These are phyloP conservation scores for Huntiella savannae DNA, from an alignment of 2,329 filamentous ascomycete species.

Conservation along the genomic window DNA sequence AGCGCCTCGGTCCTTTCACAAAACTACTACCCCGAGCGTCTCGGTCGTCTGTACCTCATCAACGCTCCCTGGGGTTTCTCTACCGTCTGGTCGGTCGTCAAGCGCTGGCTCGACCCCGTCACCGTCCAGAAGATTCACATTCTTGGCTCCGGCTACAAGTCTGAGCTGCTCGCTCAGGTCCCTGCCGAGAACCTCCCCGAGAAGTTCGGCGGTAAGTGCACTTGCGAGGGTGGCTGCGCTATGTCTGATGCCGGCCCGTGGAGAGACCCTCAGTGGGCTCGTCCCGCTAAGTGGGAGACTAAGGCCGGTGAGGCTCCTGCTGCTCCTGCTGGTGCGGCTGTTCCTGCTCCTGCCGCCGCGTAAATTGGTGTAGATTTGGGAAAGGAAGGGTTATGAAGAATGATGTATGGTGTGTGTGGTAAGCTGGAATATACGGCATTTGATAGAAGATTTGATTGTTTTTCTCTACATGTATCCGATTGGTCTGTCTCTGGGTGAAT, in stretches of 20 bases:
- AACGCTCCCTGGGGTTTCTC: constrained; percentile 95
- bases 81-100: constrained; percentile 66
- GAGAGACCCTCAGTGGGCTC: constrained; percentile 51
- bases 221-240: constrained; percentile 65
- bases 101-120: constrained; percentile 89
- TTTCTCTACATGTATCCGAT: no score
- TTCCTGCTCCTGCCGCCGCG: constrained; percentile 13
- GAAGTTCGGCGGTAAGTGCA: constrained; percentile 66
- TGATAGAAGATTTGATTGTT: neutral
- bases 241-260: constrained; percentile 84
- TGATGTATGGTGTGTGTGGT: neutral
- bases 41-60: constrained; percentile 93
- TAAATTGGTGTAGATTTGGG: neutral
- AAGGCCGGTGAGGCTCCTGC: constrained; percentile 12
- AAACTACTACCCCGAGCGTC: constrained; percentile 96
- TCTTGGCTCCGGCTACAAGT: constrained; percentile 62
- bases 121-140: constrained; percentile 94
- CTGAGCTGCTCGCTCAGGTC: constrained; percentile 67
- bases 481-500: neutral
- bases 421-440: no score
- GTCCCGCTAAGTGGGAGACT: constrained; percentile 42
- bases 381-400: neutral
- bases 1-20: constrained; percentile 78
- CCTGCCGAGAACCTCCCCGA: constrained; percentile 78
- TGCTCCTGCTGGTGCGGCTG: constrained; percentile 16